phyloP scores from a whole-genome alignment of 306 rosid species.

The Prunus padus region DNA sequence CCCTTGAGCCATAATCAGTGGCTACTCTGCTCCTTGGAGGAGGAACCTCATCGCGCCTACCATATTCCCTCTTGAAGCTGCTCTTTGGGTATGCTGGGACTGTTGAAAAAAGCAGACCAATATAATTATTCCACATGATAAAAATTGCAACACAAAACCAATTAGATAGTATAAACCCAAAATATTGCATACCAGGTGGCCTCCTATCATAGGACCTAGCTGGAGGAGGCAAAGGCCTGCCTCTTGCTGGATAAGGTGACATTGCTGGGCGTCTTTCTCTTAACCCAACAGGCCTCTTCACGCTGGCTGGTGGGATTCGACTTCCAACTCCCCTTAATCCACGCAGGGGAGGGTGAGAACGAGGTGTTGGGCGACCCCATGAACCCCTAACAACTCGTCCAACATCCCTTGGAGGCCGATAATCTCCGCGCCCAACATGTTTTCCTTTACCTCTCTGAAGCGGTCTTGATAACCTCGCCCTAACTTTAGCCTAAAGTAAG shows the following conservation, averaged over 20 bases:
- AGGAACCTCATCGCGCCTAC: constrained; percentile 75
- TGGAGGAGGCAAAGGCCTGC: constrained; percentile 72
- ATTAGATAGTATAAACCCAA: not conserved
- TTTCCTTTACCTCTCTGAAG: constrained; percentile 92
- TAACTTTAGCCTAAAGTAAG: constrained; percentile 75
- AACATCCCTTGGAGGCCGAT: constrained; percentile 50
- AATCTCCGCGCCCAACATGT: constrained; percentile 69
- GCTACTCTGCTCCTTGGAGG: constrained; percentile 82
- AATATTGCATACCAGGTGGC: constrained; percentile 59
- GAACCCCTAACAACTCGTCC: constrained; percentile 62
- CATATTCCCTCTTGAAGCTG: constrained; percentile 77
- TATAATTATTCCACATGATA: constrained; percentile 1
- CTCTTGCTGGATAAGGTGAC: constrained; percentile 53
- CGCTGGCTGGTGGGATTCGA: constrained; percentile 56
- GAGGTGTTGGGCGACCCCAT: constrained; percentile 74
- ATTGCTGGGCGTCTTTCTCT: constrained; percentile 83
- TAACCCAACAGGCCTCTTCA: constrained; percentile 58
- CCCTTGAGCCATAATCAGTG: constrained; percentile 73
- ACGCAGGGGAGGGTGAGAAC: constrained; percentile 53
- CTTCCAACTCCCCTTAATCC: constrained; percentile 67
- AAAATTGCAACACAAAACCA: constrained; percentile 8
- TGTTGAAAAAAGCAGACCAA: constrained; percentile 24
- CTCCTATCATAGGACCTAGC: constrained; percentile 83
- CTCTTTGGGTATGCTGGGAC: constrained; percentile 73
- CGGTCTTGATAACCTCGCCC: constrained; percentile 97